Percentiles rank a stretch among this genome's conserved stretches.
Evolutionary conservation across 441 rosid species (phyloP).

Genomic region (Metrosideros polymorpha): DNA sequence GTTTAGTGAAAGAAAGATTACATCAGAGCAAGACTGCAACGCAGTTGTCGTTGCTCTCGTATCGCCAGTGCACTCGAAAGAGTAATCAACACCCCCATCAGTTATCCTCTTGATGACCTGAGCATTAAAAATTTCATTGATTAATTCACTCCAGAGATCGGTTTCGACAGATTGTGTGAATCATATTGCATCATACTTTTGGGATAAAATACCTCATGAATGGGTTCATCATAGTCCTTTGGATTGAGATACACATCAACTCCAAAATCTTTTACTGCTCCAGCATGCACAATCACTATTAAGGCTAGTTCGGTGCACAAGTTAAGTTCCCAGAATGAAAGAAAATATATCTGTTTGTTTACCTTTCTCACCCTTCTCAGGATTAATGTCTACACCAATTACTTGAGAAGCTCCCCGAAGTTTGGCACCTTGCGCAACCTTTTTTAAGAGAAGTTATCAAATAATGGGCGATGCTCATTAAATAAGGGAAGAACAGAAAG

Average conservation of each 20-base stretch:
- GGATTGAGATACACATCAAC: slow-evolving; percentile 70
- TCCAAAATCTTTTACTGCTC: slow-evolving; percentile 81
- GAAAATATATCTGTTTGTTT: background rate
- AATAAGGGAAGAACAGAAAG: background rate
- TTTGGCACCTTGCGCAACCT: slow-evolving; percentile 97
- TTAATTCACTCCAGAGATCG: background rate
- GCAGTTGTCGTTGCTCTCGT: slow-evolving; percentile 68
- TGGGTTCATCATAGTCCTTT: slow-evolving; percentile 53
- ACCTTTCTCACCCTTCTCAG: slow-evolving; percentile 66
- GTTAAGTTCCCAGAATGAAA: background rate
- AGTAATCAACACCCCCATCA: slow-evolving; percentile 82
- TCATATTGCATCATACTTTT: background rate
- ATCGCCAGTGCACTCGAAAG: slow-evolving; percentile 84
- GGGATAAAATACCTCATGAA: slow-evolving; percentile 51
- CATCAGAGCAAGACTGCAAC: slow-evolving; percentile 82
- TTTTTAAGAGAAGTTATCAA: background rate
- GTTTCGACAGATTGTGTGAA: background rate
- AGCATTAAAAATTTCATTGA: background rate
- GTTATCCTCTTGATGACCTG: slow-evolving; percentile 78
- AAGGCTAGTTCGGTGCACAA: background rate
- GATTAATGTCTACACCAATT: slow-evolving; percentile 80
- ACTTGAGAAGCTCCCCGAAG: slow-evolving; percentile 76
- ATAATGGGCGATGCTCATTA: background rate
- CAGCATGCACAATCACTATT: background rate
- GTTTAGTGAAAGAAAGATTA: slow-evolving; percentile 10